Conservation (phyloP, 805 yeast species). For the Starmerella stellata region DNA sequence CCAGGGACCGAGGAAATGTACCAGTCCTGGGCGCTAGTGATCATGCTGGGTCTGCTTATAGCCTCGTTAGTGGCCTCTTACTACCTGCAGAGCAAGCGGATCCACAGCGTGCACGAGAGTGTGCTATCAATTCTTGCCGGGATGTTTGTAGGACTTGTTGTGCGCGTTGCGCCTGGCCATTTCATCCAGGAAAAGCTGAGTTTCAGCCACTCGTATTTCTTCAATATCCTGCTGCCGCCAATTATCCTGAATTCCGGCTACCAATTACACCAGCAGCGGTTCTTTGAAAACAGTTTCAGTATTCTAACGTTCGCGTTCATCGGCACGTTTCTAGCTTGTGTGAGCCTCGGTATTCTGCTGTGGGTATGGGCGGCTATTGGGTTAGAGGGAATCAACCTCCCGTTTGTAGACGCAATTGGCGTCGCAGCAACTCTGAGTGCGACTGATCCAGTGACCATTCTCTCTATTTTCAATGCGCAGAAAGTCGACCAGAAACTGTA, state of each 20-base stretch:
- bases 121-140: constrained; percentile 92
- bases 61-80: constrained; percentile 91
- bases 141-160: constrained; percentile 82
- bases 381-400: constrained; percentile 66
- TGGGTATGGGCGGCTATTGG: constrained; percentile 86
- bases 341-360: constrained; percentile 74
- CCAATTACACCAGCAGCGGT: constrained; percentile 88
- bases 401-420: constrained; percentile 92
- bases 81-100: constrained; percentile 73
- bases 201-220: constrained; percentile 83
- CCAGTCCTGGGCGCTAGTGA: constrained; percentile 93
- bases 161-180: constrained; percentile 86
- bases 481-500: constrained; percentile 95
- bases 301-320: constrained; percentile 90
- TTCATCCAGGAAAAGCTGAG: constrained; percentile 93
- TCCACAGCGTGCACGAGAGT: constrained; percentile 94
- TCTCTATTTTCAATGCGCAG: constrained; percentile 90
- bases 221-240: constrained; percentile 86
- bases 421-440: constrained; percentile 97
- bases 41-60: constrained; percentile 58
- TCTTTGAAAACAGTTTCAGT: constrained; percentile 78
- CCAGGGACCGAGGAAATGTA: constrained; percentile 90
- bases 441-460: constrained; percentile 93
- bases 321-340: constrained; percentile 83
- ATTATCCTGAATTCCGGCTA: constrained; percentile 92